These are phyloP conservation scores for Vaccinium vitisidaea DNA, from an alignment of 148 eudicot species.

Conservation along the genomic window DNA sequence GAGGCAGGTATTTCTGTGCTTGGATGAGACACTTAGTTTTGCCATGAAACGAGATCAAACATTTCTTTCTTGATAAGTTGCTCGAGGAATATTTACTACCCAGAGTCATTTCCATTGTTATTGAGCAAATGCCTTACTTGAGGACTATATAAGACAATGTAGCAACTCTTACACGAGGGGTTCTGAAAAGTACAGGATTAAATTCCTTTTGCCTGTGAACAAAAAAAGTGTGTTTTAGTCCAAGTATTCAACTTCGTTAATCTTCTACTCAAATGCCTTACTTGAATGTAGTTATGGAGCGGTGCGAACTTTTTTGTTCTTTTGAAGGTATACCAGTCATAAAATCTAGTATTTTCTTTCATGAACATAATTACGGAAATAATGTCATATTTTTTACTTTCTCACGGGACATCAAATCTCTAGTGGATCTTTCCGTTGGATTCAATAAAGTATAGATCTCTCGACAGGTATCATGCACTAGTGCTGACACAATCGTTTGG, in stretches of 20 bases:
- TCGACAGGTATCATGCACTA: not conserved
- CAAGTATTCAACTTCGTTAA: not conserved
- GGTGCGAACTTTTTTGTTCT: not conserved
- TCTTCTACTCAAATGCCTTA: not conserved
- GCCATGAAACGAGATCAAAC: not conserved
- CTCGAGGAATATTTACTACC: not conserved
- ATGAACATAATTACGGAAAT: not conserved
- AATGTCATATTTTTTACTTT: not conserved
- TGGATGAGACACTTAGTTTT: not conserved
- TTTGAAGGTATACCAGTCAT: not conserved
- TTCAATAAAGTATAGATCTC: not conserved
- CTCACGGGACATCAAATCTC: not conserved
- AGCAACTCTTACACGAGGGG: not conserved
- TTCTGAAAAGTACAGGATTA: not conserved
- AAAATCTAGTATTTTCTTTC: not conserved
- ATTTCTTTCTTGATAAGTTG: not conserved
- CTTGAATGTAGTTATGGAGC: not conserved
- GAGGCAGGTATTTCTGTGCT: not conserved
- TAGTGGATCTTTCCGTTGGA: not conserved
- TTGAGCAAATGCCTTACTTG: not conserved
- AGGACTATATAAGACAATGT: not conserved
- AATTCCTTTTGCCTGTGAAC: not conserved
- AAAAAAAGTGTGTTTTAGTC: not conserved
- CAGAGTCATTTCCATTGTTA: not conserved
- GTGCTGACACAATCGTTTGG: conserved; percentile 4